phyloP scores from a whole-genome alignment of 2,329 filamentous ascomycete species.

The Aspergillus jensenii region DNA sequence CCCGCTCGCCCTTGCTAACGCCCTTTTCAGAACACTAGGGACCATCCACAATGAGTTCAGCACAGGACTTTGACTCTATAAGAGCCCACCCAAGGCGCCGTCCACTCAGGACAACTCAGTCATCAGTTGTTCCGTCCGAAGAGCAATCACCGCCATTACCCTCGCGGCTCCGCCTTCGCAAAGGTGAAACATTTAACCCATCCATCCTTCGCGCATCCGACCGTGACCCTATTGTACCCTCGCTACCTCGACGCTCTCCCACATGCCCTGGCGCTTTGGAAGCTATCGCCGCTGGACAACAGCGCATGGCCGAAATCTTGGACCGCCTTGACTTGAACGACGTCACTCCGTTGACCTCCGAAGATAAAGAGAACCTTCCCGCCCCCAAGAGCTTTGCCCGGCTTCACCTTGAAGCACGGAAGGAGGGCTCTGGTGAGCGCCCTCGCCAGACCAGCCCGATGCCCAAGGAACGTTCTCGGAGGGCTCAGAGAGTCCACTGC shows the following conservation, averaged over 20 bases:
- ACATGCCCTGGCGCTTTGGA: conserved; percentile 58
- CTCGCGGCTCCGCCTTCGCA: conserved; percentile 56
- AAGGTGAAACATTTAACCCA: conserved; percentile 66
- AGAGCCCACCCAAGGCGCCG: conserved; percentile 27
- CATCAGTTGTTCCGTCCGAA: conserved; percentile 27
- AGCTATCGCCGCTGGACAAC: conserved; percentile 67
- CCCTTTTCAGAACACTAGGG: not conserved
- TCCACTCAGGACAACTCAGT: conserved; percentile 31
- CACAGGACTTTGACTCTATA: conserved; percentile 13
- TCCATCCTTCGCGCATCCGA: conserved; percentile 41
- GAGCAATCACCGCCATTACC: conserved; percentile 19
- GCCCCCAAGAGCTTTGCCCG: conserved; percentile 61
- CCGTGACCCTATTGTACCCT: conserved; percentile 44
- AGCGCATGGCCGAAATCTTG: conserved; percentile 67
- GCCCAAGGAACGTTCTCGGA: conserved; percentile 25
- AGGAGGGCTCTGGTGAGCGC: conserved; percentile 30
- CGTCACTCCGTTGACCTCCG: conserved; percentile 43
- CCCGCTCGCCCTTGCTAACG: conserved; percentile 8
- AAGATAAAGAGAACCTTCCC: conserved; percentile 58
- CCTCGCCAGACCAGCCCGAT: conserved; percentile 32
- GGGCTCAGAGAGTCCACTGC: conserved; percentile 45
- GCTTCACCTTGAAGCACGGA: conserved; percentile 48
- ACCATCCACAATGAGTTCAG: conserved; percentile 14
- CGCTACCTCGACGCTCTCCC: conserved; percentile 64
- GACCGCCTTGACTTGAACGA: conserved; percentile 64